Evolutionary conservation across 2,329 filamentous ascomycete species (phyloP).

Genomic region (Seiridium unicorne): DNA sequence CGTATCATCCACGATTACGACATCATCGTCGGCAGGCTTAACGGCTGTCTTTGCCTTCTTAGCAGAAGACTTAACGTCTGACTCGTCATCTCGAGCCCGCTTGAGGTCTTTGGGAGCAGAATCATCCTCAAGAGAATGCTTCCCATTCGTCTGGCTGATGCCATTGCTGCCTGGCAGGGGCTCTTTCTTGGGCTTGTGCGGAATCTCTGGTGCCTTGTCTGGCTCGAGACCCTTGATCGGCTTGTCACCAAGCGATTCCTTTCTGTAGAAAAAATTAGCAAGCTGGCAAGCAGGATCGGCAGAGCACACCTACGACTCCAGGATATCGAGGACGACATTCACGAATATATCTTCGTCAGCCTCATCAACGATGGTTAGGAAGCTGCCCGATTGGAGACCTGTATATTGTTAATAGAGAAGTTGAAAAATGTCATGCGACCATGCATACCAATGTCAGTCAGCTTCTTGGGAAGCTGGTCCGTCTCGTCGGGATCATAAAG

Average conservation of each 20-base stretch:
- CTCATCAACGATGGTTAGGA: conserved; percentile 83
- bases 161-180: conserved; percentile 38
- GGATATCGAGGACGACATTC: conserved; percentile 73
- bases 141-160: conserved; percentile 37
- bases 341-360: conserved; percentile 73
- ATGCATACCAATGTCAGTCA: conserved; percentile 67
- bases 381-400: conserved; percentile 70
- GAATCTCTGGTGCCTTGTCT: conserved; percentile 47
- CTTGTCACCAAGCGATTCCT: conserved; percentile 44
- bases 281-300: neutral
- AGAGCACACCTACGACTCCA: conserved; percentile 54
- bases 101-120: conserved; percentile 40
- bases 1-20: conserved; percentile 48
- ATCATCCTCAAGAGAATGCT: conserved; percentile 35
- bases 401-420: conserved; percentile 19
- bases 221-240: conserved; percentile 49
- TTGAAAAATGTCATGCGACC: conserved; percentile 2
- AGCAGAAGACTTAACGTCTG: conserved; percentile 30
- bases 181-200: conserved; percentile 49
- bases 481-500: conserved; percentile 89
- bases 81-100: conserved; percentile 42
- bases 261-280: conserved; percentile 28
- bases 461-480: conserved; percentile 78
- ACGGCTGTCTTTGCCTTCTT: conserved; percentile 49
- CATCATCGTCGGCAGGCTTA: conserved; percentile 37